Evolutionary conservation across 2,329 filamentous ascomycete species (phyloP).

Genomic region (Furcasterigmium furcatum): DNA sequence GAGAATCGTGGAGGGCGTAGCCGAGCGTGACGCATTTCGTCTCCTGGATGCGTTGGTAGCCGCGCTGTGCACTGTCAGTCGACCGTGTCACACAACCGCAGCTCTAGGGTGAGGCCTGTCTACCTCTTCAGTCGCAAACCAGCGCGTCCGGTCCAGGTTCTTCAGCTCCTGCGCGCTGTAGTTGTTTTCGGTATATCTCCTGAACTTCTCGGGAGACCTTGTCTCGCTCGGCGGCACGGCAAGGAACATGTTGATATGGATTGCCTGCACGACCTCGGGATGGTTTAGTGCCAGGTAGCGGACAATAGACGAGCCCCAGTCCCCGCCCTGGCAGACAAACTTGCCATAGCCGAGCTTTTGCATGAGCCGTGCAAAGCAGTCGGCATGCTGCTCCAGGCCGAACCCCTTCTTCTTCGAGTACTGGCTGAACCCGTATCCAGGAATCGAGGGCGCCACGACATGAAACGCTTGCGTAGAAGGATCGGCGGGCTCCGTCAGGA

Average conservation of each 20-base stretch:
- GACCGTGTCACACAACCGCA: not conserved
- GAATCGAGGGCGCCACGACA: constrained; percentile 40
- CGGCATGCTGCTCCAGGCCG: constrained; percentile 20
- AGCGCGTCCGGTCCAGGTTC: not conserved
- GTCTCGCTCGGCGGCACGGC: not conserved
- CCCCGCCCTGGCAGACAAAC: constrained; percentile 16
- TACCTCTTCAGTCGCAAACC: not conserved
- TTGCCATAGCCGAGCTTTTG: constrained; percentile 28
- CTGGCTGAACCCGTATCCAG: constrained; percentile 40
- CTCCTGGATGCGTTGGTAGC: constrained; percentile 1
- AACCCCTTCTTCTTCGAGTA: constrained; percentile 24
- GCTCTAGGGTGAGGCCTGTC: too few relatives aligned
- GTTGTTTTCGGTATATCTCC: not conserved
- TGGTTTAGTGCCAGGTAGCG: constrained; percentile 10
- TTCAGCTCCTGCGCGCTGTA: not conserved
- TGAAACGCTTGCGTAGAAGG: constrained; percentile 34
- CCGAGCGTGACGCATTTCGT: constrained; percentile 4
- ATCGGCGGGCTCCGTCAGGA: constrained; percentile 21
- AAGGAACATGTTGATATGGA: constrained; percentile 9
- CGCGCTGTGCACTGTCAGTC: not conserved
- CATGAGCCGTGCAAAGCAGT: constrained; percentile 34
- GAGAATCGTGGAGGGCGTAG: constrained; percentile 22
- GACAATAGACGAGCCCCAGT: constrained; percentile 19
- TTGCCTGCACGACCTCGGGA: constrained; percentile 2
- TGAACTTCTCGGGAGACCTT: not conserved